phyloP scores from a whole-genome alignment of 495 filamentous ascomycete species.

The Podospora comata region DNA sequence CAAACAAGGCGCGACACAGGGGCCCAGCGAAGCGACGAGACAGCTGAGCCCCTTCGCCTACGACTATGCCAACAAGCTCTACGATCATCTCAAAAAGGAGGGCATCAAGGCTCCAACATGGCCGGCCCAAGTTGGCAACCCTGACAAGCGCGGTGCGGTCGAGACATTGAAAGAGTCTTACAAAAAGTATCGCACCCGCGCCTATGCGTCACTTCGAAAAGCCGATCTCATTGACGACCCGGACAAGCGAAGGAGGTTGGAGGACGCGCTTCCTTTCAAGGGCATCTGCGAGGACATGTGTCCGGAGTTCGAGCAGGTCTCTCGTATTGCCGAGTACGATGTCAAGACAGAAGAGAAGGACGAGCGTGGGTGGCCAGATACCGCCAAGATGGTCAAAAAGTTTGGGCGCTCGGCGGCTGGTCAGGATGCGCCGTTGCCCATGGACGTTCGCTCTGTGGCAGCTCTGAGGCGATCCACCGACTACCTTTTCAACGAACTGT shows the following conservation, averaged over 20 bases:
- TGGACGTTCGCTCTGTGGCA: slow-evolving; percentile 80
- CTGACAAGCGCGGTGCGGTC: slow-evolving; percentile 40
- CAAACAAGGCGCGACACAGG: slow-evolving; percentile 12
- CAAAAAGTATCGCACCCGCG: slow-evolving; percentile 65
- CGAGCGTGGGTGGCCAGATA: slow-evolving; percentile 36
- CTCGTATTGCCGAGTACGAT: slow-evolving; percentile 66
- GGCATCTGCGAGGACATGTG: slow-evolving; percentile 94
- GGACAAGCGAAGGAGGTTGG: slow-evolving; percentile 72
- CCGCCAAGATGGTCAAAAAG: slow-evolving; percentile 66
- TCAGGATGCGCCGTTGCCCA: slow-evolving; percentile 83
- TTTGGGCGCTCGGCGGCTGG: slow-evolving; percentile 89
- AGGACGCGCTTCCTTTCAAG: slow-evolving; percentile 80
- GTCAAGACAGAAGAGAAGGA: slow-evolving; percentile 54
- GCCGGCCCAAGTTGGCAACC: slow-evolving; percentile 42
- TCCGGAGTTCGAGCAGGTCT: slow-evolving; percentile 80
- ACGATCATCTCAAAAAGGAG: slow-evolving; percentile 41
- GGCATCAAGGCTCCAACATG: slow-evolving; percentile 45
- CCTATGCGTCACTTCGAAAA: slow-evolving; percentile 66
- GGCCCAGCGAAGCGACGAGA: slow-evolving; percentile 27
- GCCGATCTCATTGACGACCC: slow-evolving; percentile 84
- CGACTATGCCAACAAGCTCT: slow-evolving; percentile 42
- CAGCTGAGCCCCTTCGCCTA: slow-evolving; percentile 32
- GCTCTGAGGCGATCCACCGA: slow-evolving; percentile 73
- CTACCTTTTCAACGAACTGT: slow-evolving; percentile 75
- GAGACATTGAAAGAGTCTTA: slow-evolving; percentile 44